Evolutionary conservation across 2,329 filamentous ascomycete genomes (phyloP), one percentile per base, ranked within the genome.

Genomic region (Cercospora janseana): DNA sequence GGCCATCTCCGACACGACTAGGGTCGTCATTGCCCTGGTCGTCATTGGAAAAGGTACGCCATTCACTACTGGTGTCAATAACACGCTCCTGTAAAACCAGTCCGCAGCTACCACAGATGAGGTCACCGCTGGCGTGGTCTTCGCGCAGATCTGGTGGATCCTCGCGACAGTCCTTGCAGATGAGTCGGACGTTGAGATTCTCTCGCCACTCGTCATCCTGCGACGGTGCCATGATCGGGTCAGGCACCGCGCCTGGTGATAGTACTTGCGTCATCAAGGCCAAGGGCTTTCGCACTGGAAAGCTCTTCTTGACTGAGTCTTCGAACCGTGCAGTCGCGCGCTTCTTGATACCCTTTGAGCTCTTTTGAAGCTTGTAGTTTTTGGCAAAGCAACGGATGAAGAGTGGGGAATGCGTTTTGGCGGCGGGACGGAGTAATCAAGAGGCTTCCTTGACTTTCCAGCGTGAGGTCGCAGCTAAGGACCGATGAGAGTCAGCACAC

Each of bases 11-110:
- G 59, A 98, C 92, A 89, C 93, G 93, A 52, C 90, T 96, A 4
- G 94, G 93, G 61, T 98, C 93, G 63, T 97, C 94, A 65, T 88
- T 91, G 65, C 88, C 89, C 70, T 95, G 89, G 68, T 98, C 94
- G 66, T 98, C 93, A 68, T 97, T 97, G 67, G 91, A 90, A 73
- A 98, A 98, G 1, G 93, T 98, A 68, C 93, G 88, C 93, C 93
- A 98, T 74, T 98, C 93, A 40, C 90, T 95, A 56, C 94, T 87
- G 54, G 88, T 94, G 68, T 98, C 94, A 66, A 98, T 91, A 68
- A 93, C 90, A 59, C 89, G 86, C 65, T 92, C 87, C 53, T 87
- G 87, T 23, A 98, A 80, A 4, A 98, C 93, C 26, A 96, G 78
- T 28, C 93, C 93, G 65, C 93, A 98, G 55, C 86, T 89, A 51